phyloP scores from a whole-genome alignment of 2,329 filamentous ascomycete species.

The Aspergillus glaucus region DNA sequence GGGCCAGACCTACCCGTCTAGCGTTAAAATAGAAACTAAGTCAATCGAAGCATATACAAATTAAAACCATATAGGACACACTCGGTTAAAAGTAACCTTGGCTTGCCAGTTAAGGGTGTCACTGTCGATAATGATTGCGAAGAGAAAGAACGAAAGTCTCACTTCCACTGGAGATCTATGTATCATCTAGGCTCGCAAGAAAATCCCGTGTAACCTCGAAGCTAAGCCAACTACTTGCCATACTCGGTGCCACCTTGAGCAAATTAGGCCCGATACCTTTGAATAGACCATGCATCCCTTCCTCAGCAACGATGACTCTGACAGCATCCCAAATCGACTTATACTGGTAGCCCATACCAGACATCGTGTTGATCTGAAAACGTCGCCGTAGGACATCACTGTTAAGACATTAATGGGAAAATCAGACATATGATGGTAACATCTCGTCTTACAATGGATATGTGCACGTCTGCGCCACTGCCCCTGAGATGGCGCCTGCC shows the following conservation, averaged over 20 bases:
- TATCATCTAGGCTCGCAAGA: constrained; percentile 53
- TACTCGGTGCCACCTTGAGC: constrained; percentile 94
- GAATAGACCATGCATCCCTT: constrained; percentile 81
- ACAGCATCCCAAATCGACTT: constrained; percentile 80
- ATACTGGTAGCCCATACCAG: constrained; percentile 95
- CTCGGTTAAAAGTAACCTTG: no score
- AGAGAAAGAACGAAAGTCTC: background rate
- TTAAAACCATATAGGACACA: no score
- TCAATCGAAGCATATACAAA: no score
- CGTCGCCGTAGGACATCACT: constrained; percentile 87
- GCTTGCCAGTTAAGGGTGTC: no score
- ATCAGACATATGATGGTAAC: background rate
- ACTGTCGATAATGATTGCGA: no score
- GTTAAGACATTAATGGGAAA: constrained; percentile 4
- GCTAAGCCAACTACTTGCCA: constrained; percentile 97
- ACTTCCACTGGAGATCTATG: background rate
- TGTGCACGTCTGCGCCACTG: constrained; percentile 93
- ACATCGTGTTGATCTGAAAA: constrained; percentile 99
- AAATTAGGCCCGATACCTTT: constrained; percentile 95
- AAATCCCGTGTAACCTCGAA: constrained; percentile 92
- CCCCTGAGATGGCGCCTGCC: constrained; percentile 90
- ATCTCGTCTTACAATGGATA: constrained; percentile 76
- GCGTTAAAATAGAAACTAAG: no score
- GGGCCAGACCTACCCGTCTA: no score
- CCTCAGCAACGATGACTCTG: constrained; percentile 70